These are phyloP conservation scores for Aspergillus spinulosporus DNA, from an alignment of 2,329 filamentous ascomycete species.

Conservation along the genomic window DNA sequence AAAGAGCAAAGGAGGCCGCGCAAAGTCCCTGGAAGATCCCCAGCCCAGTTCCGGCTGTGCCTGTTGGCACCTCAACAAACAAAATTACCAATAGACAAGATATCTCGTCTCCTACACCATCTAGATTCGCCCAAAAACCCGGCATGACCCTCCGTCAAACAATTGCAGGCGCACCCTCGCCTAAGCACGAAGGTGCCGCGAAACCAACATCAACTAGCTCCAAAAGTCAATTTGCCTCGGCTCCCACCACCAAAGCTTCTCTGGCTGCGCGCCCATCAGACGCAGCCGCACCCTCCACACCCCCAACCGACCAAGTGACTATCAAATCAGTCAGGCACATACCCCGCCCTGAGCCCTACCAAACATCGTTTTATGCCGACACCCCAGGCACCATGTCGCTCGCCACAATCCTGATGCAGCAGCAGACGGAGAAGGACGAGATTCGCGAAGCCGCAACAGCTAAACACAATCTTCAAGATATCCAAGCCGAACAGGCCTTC, in stretches of 20 bases:
- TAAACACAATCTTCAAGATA: constrained; percentile 87
- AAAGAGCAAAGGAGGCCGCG: constrained; percentile 37
- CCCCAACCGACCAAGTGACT: constrained; percentile 26
- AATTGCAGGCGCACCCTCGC: constrained; percentile 49
- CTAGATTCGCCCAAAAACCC: constrained; percentile 40
- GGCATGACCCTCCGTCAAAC: constrained; percentile 64
- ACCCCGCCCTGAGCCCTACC: constrained; percentile 33
- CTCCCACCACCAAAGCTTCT: constrained; percentile 16
- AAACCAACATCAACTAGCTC: constrained; percentile 45
- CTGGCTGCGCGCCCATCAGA: constrained; percentile 17
- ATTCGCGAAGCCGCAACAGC: constrained; percentile 76
- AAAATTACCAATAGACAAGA: constrained; percentile 26
- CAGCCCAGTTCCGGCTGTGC: constrained; percentile 17
- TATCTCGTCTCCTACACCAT: constrained; percentile 17
- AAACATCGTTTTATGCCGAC: constrained; percentile 48
- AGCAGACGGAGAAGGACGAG: constrained; percentile 78
- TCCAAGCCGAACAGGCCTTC: constrained; percentile 95
- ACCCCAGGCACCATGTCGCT: constrained; percentile 70
- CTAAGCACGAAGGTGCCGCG: constrained; percentile 28
- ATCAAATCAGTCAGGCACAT: constrained; percentile 54
- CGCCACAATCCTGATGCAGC: constrained; percentile 86
- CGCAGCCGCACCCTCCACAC: constrained; percentile 39
- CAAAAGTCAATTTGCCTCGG: constrained; percentile 42
- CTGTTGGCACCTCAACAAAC: constrained; percentile 38
- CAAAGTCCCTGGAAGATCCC: constrained; percentile 65